Base-by-base conservation (phyloP, 2,329 filamentous ascomycete genomes). In the Fusarium neocosmosporiellum region DNA sequence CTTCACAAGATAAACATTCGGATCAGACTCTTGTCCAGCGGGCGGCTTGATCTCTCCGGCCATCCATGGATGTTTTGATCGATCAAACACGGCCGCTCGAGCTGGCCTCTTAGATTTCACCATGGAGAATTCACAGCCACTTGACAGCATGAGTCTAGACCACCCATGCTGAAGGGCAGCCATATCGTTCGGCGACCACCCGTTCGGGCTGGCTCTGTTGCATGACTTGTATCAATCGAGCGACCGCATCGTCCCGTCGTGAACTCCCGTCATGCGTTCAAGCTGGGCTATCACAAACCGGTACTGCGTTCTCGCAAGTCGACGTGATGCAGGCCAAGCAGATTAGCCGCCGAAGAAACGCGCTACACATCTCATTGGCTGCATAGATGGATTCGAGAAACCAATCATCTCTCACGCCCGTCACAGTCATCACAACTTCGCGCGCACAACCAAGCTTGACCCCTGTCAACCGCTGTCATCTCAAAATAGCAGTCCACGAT, bases 361-460 rank as follows among this genome's bases (percentile, higher is more conserved):
- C 68, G 62, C 60, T 57, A 53, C 50, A 53, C 39, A 34, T 50
- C 60, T 67, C 66, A 78, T 78, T 76, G 75, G 77, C 60, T 57
- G 34, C 64, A 50, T 67, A 63, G 63, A 20, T 67, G 59, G 31
- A 22, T 31, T 43, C 16, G 39, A 36, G n/a, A 29, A 57, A 53
- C 78, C 80, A 78, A 78, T 78, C 74, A 77, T 73, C 69, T 74
- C 69, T 74, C 69, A 70, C 58, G 71, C 63, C 60, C 59, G 63
- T 59, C 46, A 59, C 66, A 53, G 67, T 70, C 54, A 72, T 70
- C 65, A 69, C 69, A 68, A 57, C 70, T 81, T 84, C 80, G 81
- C 83, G 82, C 82, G 82, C 82, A 81, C 81, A 80, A 84, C 61
- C 63, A 63, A 55, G 67, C 59, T 71, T 67, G 57, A 59, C 58